A percentile compares a stretch with the other conserved stretches of the same genome.
Conservation (phyloP, 2,329 filamentous ascomycete species). For the Akanthomyces uredinophilus region DNA sequence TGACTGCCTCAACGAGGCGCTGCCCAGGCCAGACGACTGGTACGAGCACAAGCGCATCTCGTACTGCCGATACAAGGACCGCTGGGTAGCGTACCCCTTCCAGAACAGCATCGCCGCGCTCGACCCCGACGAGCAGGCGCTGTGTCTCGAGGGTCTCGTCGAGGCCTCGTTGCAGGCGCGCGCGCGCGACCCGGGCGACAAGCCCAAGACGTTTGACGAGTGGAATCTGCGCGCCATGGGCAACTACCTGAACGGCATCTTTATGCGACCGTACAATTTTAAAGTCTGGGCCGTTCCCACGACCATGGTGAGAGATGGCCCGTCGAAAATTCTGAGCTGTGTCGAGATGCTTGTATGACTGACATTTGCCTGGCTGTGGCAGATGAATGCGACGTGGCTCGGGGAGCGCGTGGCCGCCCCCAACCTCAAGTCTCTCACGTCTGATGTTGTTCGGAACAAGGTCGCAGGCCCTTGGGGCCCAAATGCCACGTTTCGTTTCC, state of each 20-base stretch:
- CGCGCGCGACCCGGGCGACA: slow-evolving; percentile 69
- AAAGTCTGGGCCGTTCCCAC: slow-evolving; percentile 96
- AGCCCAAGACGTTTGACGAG: slow-evolving; percentile 88
- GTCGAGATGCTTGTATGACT: no score
- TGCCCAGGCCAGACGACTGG: slow-evolving; percentile 57
- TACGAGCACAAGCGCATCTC: slow-evolving; percentile 91
- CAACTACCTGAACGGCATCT: slow-evolving; percentile 75
- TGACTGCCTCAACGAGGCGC: slow-evolving; percentile 61
- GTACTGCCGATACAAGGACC: slow-evolving; percentile 83
- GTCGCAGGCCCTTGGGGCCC: slow-evolving; percentile 89
- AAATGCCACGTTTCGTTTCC: slow-evolving; percentile 92
- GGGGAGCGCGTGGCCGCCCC: slow-evolving; percentile 91
- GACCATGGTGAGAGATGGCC: slow-evolving; percentile 57
- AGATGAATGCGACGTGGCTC: slow-evolving; percentile 96
- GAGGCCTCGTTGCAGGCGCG: slow-evolving; percentile 77
- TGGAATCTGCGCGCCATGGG: slow-evolving; percentile 88
- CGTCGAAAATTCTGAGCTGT: no score
- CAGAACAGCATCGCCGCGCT: slow-evolving; percentile 97
- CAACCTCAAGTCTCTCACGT: slow-evolving; percentile 79
- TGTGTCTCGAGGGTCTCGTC: slow-evolving; percentile 83
- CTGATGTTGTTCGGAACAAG: slow-evolving; percentile 86
- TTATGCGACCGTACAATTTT: slow-evolving; percentile 97
- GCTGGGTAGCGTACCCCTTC: slow-evolving; percentile 94
- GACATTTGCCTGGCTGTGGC: not conserved
- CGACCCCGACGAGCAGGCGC: slow-evolving; percentile 85